Percentiles rank a stretch among this genome's conserved stretches.
Conservation (phyloP, 169 alveolate genomes). For the Cyclospora cayetanensis region DNA sequence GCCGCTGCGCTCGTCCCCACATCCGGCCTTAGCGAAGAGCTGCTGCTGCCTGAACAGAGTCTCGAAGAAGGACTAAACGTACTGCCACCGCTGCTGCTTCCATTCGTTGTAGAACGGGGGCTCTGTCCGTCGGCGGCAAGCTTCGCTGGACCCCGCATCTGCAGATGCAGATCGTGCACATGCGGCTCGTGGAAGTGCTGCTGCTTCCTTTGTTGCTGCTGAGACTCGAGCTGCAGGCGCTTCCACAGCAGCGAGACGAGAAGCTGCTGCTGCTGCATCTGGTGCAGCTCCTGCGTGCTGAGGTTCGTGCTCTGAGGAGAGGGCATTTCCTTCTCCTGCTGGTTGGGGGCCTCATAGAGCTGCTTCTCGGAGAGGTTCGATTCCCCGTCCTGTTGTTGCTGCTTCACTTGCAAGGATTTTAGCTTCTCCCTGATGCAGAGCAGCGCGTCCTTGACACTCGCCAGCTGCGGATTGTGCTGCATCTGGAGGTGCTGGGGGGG, state of each 20-base stretch:
- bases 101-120: not conserved
- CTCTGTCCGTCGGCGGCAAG: not conserved
- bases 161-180: not conserved
- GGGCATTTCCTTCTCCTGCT: not conserved
- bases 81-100: not conserved
- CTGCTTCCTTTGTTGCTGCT: constrained; percentile 40
- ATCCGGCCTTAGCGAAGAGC: too few relatives aligned
- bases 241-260: not conserved
- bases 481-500: not conserved
- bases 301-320: not conserved
- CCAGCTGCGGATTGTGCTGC: not conserved
- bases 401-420: not conserved
- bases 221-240: not conserved
- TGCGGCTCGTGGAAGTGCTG: constrained; percentile 1
- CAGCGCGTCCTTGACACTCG: constrained; percentile 26
- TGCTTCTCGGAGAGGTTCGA: not conserved
- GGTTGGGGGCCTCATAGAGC: not conserved
- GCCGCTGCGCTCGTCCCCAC: too few relatives aligned
- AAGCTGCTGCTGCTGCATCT: constrained; percentile 13
- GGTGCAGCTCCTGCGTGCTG: not conserved
- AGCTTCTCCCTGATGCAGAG: not conserved
- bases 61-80: not conserved
- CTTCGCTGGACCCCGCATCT: not conserved
- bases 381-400: not conserved
- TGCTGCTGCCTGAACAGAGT: not conserved